Percentiles rank a stretch among this genome's conserved stretches.
Conservation (phyloP, 192 early-diverging fungal genomes). For the Podila epicladia region DNA sequence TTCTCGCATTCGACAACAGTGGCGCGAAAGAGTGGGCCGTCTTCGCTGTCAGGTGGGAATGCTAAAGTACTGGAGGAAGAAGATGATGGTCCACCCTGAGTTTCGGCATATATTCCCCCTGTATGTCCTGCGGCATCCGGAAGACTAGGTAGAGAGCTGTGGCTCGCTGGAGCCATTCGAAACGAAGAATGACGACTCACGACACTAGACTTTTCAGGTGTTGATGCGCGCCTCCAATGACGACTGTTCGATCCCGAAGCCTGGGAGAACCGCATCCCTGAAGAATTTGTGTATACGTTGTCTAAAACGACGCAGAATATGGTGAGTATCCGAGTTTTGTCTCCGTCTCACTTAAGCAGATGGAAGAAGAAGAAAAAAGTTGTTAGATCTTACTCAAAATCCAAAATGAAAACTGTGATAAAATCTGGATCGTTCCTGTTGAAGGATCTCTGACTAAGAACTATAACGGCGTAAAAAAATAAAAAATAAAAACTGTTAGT, state of each 20-base stretch:
- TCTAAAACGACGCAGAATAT: not conserved
- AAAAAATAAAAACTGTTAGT: not conserved
- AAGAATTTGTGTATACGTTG: too few species aligned
- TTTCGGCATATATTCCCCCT: not conserved
- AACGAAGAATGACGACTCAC: constrained; percentile 12
- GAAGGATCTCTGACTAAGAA: constrained; percentile 16
- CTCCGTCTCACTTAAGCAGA: too few species aligned
- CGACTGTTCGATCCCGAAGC: constrained; percentile 6
- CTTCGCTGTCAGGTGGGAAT: constrained; percentile 61
- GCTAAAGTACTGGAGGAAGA: constrained; percentile 1
- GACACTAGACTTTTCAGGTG: constrained; percentile 17
- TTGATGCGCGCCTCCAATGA: constrained; percentile 39
- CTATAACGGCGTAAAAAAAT: not conserved
- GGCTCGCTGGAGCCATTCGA: constrained; percentile 10
- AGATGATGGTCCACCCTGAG: not conserved
- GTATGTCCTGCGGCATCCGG: constrained; percentile 14
- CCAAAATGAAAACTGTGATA: constrained; percentile 39
- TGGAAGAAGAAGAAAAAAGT: not conserved
- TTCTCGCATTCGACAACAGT: constrained; percentile 68
- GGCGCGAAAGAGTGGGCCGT: constrained; percentile 72
- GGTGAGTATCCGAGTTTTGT: too few species aligned
- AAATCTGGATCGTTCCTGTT: constrained; percentile 8
- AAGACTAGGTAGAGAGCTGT: constrained; percentile 27
- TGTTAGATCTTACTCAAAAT: constrained; percentile 21
- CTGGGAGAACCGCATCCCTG: constrained; percentile 1